Percentiles rank a stretch among this genome's conserved stretches.
phyloP scores from a whole-genome alignment of 2,329 filamentous ascomycete species.

The Pseudocercospora fijiensis region DNA sequence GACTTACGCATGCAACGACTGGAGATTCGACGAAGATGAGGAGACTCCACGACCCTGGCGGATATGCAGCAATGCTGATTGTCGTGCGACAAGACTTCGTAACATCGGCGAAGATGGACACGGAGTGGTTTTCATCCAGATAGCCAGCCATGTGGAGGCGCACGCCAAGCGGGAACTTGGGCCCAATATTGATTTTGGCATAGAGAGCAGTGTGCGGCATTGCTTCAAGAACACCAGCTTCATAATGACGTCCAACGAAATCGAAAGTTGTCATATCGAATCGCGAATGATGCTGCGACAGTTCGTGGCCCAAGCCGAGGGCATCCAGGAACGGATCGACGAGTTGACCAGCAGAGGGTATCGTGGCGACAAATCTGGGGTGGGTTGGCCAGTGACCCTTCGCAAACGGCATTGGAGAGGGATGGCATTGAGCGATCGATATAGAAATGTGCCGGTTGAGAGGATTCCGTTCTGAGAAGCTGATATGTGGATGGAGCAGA shows the following conservation, averaged over 20 bases:
- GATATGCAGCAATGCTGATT: background rate
- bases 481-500: too few species aligned
- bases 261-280: background rate
- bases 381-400: too few species aligned
- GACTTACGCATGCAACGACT: conserved; percentile 2
- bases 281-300: background rate
- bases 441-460: too few species aligned
- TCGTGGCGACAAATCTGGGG: too few species aligned
- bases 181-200: background rate
- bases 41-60: too few species aligned
- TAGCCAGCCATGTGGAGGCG: conserved; percentile 5
- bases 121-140: background rate
- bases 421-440: too few species aligned
- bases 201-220: background rate
- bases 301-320: too few species aligned
- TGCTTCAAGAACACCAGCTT: background rate
- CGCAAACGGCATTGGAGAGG: too few species aligned
- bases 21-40: background rate
- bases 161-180: background rate
- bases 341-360: too few species aligned
- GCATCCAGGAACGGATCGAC: too few species aligned
- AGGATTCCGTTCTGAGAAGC: too few species aligned
- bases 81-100: background rate
- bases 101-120: conserved; percentile 2
- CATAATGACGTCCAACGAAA: background rate